phyloP scores from a whole-genome alignment of 305 asterid genomes.

The Solanum hybrid region DNA sequence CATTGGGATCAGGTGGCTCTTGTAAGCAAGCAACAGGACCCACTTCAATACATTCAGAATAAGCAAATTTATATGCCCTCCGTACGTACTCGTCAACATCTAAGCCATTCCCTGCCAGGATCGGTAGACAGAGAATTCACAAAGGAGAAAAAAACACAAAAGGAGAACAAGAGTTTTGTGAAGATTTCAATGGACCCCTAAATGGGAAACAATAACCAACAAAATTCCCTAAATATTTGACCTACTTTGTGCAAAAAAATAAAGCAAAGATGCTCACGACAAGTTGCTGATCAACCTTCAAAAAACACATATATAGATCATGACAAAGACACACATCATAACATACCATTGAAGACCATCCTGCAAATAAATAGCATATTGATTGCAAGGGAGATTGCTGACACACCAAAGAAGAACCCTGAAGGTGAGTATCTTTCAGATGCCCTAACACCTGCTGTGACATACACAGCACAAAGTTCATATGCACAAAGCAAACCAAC shows the following conservation, averaged over 20 bases:
- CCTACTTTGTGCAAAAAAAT: background rate
- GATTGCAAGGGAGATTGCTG: conserved; percentile 94
- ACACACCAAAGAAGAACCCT: conserved; percentile 98
- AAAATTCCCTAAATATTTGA: background rate
- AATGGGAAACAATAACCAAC: background rate
- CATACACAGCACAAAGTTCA: conserved; percentile 98
- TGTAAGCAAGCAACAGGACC: conserved; percentile 95
- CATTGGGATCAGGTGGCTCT: conserved; percentile 98
- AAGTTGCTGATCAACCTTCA: background rate
- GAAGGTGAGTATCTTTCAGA: conserved; percentile 97
- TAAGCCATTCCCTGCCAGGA: conserved; percentile 75
- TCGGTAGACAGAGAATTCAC: conserved; percentile 12
- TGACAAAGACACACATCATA: conserved; percentile 9
- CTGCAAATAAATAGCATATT: conserved; percentile 99
- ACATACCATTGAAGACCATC: conserved; percentile 93
- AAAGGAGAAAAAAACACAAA: background rate
- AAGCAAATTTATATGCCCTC: conserved; percentile 94
- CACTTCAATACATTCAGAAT: conserved; percentile 93
- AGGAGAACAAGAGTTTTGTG: background rate
- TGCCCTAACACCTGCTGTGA: conserved; percentile 88
- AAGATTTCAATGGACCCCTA: background rate
- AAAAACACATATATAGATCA: background rate
- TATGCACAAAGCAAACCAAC: conserved; percentile 98
- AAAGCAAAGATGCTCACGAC: background rate
- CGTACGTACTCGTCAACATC: conserved; percentile 97